Evolutionary conservation across 805 yeast species (phyloP).

Genomic region (Hanseniaspora vineae): DNA sequence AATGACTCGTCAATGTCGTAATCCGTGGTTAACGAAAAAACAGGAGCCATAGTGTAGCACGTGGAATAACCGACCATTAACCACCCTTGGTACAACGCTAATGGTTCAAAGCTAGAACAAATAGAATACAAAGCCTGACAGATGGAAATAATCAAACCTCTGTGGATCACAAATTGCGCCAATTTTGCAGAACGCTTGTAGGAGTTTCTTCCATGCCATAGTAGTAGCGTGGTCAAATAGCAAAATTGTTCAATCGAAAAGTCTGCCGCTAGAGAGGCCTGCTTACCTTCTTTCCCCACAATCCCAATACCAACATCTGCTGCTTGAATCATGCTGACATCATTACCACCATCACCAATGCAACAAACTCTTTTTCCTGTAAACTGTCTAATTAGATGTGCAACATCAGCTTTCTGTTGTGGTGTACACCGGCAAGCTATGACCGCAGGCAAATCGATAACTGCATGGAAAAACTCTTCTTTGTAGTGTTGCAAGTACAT

Average conservation of each 20-base stretch:
- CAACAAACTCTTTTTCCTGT: slow-evolving; percentile 92
- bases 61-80: slow-evolving; percentile 98
- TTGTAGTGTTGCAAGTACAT: slow-evolving; percentile 49
- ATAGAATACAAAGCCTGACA: slow-evolving; percentile 91
- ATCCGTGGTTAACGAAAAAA: slow-evolving; percentile 82
- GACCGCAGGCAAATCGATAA: slow-evolving; percentile 78
- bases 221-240: slow-evolving; percentile 67
- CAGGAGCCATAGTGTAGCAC: slow-evolving; percentile 95
- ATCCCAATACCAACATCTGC: slow-evolving; percentile 99
- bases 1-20: slow-evolving; percentile 82
- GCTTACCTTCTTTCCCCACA: slow-evolving; percentile 97
- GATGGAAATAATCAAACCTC: slow-evolving; percentile 87
- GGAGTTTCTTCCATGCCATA: slow-evolving; percentile 98
- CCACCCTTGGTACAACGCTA: slow-evolving; percentile 92
- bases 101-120: slow-evolving; percentile 78
- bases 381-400: slow-evolving; percentile 56
- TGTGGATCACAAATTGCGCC: slow-evolving; percentile 91
- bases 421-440: slow-evolving; percentile 98
- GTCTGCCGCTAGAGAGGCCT: slow-evolving; percentile 95
- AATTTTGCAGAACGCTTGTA: slow-evolving; percentile 91
- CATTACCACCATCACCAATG: slow-evolving; percentile 99
- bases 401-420: slow-evolving; percentile 96
- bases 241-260: slow-evolving; percentile 89
- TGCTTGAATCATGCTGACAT: slow-evolving; percentile 96
- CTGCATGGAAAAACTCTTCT: slow-evolving; percentile 66